Percentiles rank a stretch among this genome's conserved stretches.
Evolutionary conservation across 2,329 filamentous ascomycete species (phyloP).

Genomic region (Aspergillus versicolor): DNA sequence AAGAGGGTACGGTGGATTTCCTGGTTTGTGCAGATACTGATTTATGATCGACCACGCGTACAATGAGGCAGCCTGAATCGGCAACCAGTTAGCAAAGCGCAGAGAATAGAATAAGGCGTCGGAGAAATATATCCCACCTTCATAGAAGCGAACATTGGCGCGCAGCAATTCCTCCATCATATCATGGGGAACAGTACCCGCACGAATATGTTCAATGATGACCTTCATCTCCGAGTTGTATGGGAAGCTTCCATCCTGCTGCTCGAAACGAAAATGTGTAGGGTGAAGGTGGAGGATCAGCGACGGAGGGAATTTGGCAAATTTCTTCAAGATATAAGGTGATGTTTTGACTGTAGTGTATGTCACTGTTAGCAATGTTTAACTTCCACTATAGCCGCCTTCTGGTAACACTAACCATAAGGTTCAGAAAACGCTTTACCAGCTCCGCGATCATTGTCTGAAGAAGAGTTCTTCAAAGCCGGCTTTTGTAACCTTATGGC

Average conservation of each 20-base stretch:
- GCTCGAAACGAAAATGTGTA: conserved; percentile 87
- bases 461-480: conserved; percentile 30
- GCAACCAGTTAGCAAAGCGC: conserved; percentile 5
- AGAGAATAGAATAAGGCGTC: not conserved
- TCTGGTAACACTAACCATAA: conserved; percentile 38
- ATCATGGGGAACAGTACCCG: conserved; percentile 82
- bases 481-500: conserved; percentile 34
- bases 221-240: conserved; percentile 91
- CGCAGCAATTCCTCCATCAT: conserved; percentile 75
- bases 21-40: conserved; percentile 61
- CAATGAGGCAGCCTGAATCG: conserved; percentile 72
- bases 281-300: conserved; percentile 82
- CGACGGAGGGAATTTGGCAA: conserved; percentile 70
- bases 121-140: conserved; percentile 53
- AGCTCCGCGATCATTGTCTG: conserved; percentile 33
- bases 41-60: conserved; percentile 88
- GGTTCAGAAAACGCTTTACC: conserved; percentile 45
- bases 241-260: conserved; percentile 86
- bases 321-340: conserved; percentile 79
- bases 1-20: conserved; percentile 53
- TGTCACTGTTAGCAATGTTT: conserved; percentile 19
- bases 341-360: conserved; percentile 64
- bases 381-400: conserved; percentile 1
- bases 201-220: conserved; percentile 73
- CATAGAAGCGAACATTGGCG: conserved; percentile 78